These are phyloP conservation scores for Candida tropicalis DNA, from an alignment of 1,139 yeast genomes.

Conservation along the genomic window DNA sequence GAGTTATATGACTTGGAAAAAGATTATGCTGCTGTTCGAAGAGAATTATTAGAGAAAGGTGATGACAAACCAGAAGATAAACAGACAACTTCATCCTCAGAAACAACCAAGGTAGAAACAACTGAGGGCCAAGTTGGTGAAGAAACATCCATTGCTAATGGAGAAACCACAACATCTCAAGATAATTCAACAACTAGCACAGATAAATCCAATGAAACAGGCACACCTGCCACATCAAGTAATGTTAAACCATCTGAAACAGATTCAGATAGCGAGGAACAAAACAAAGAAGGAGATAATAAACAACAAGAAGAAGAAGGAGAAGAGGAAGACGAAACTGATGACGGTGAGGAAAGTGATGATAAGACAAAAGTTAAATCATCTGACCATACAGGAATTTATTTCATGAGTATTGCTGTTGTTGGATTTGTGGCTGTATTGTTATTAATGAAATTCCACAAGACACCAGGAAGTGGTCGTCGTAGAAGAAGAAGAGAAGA, in stretches of 20 bases:
- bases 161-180: conserved; percentile 3
- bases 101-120: conserved; percentile 4
- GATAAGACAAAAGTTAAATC: conserved; percentile 24
- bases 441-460: conserved; percentile 55
- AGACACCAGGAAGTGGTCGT: conserved; percentile 49
- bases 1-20: conserved; percentile 42
- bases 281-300: conserved; percentile 17
- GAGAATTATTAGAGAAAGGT: conserved; percentile 25
- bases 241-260: conserved; percentile 7
- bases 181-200: too few species aligned
- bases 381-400: conserved; percentile 52
- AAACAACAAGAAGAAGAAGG: conserved; percentile 31
- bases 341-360: conserved; percentile 17
- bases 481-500: conserved; percentile 69
- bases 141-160: conserved; percentile 4
- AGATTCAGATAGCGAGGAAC: conserved; percentile 16
- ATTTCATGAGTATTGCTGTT: conserved; percentile 60
- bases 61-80: conserved; percentile 5
- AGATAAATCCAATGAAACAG: conserved; percentile 6
- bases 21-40: conserved; percentile 45
- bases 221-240: conserved; percentile 6
- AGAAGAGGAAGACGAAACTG: conserved; percentile 13
- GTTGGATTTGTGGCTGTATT: conserved; percentile 60
- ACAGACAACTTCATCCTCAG: conserved; percentile 2
- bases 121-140: conserved; percentile 6